Evolutionary conservation across 108 stramenopile genomes (phyloP), one percentile per base, ranked within the genome.

Genomic region (Nitzschia inconspicua): DNA sequence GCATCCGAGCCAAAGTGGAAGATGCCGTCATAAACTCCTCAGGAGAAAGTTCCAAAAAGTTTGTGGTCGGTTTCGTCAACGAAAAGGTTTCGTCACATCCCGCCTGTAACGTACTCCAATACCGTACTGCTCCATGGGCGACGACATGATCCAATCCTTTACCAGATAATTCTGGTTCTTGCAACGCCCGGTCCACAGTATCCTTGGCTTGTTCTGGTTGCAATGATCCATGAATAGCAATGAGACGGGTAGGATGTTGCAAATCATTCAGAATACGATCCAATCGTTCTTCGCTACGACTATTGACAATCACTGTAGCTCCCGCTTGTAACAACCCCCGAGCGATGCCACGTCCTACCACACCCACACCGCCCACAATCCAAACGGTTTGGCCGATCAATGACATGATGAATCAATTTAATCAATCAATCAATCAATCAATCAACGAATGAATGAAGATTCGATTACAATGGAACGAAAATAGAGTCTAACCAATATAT

Each of bases 301-400:
- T 58, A 32, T 72, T 72, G 10, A 72, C 70, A 47, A 72, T 72
- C 6, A 72, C 70, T 13, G 60, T 65, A 8, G 70, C 70, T 30
- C 70, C 70, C n/a, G 63, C 53, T 43, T 56, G 40, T 13, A 72
- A 44, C 13, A 72, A 34, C 10, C 56, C 44, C 13, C 70, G 39
- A 2, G 70, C 47, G 16, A 72, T 72, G n/a, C 52, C 63, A 2
- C 70, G 48, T 18, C 70, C 70, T 16, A 72, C 30, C 1, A 63
- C 51, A 20, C 70, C 70, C 10, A 72, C 61, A 32, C 69, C 70
- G 0, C 70, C 70, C 13, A 72, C 70, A 48, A 72, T 63, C 68
- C 60, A 69, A 37, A 14, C 22, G 62, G 68, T 66, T 47, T 66
- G 65, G 47, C 58, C 58, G 9, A 34, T 42, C 16, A 66, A 43